phyloP scores from a whole-genome alignment of 768 basidiomycete species.

The Tulasnella sp. region DNA sequence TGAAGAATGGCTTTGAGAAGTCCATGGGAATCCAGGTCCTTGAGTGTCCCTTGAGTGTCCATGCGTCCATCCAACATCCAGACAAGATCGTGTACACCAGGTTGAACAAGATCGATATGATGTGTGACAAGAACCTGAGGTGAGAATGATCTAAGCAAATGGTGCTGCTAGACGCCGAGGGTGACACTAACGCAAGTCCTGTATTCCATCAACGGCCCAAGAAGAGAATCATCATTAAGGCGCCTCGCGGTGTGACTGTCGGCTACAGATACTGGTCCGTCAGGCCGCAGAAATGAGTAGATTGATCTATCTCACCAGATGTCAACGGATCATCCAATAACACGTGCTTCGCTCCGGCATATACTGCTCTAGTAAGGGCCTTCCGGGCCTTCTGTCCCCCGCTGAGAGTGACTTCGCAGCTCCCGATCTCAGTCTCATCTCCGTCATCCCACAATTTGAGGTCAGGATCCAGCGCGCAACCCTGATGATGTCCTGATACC shows the following conservation, averaged over 20 bases:
- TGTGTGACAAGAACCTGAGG: constrained; percentile 33
- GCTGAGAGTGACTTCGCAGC: constrained; percentile 17
- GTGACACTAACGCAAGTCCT: constrained; percentile 29
- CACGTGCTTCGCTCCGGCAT: constrained; percentile 29
- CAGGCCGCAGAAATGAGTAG: background rate
- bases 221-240: constrained; percentile 23
- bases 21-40: constrained; percentile 29
- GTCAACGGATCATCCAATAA: constrained; percentile 30
- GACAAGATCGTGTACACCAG: constrained; percentile 31
- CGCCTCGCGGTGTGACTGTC: constrained; percentile 26
- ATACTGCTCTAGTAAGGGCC: constrained; percentile 29
- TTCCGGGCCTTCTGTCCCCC: constrained; percentile 23
- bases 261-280: background rate
- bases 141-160: constrained; percentile 17
- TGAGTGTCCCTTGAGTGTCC: constrained; percentile 31
- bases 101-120: constrained; percentile 35
- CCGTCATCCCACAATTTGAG: constrained; percentile 34
- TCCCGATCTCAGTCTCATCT: constrained; percentile 32
- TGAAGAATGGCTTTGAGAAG: constrained; percentile 29
- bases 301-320: constrained; percentile 7
- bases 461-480: constrained; percentile 37
- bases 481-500: constrained; percentile 28
- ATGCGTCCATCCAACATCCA: constrained; percentile 35
- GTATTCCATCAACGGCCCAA: constrained; percentile 25
- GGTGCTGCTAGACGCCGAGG: background rate